Base-by-base conservation (phyloP, 108 stramenopile species). In the Cyclotella choctawhatcheeana region DNA sequence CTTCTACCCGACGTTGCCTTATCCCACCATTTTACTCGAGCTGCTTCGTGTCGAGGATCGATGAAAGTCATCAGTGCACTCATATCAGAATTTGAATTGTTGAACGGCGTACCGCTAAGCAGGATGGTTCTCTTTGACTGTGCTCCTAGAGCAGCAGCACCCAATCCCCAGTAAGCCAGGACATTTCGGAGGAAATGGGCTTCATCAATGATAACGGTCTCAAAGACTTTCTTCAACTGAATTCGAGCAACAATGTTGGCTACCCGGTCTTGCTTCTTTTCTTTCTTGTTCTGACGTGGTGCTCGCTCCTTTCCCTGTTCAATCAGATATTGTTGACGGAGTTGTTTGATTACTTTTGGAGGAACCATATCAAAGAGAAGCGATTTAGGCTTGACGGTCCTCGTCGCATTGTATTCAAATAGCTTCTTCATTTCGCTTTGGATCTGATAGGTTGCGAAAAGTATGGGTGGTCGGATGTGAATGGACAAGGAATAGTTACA, bases 31-130 rank as follows among this genome's bases (percentile, higher is more conserved):
- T 70, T 45, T 0, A 76, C 16, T 33, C 25, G 25, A 25, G 77
- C 69, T 21, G 80, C 44, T 29, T 44, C 44, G 35, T 81, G 58
- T 22, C 22, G 61, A 29, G 77, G 65, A 44, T 83, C 73, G 21
- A 77, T 77, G 37, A 79, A 62, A 18, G 76, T 74, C 76, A 80
- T 74, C 12, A 76, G n/a, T 6, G 74, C 74, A 34, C 40, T 47
- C 67, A 85, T 65, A 50, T 85, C 81, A 0, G 25, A 29, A 16
- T 47, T 35, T 21, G 64, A 33, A 25, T 85, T 85, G 77, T 85
- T 85, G 69, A 67, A 85, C 2, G 85, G 85, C 0, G 85, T 85
- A 1, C 85, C 85, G 4, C 69, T 69, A 22, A 82, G 31, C 29
- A 71, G 58, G 34, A 79, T 35, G 0, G 64, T 73, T 2, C 82